phyloP scores from a whole-genome alignment of 2,329 filamentous ascomycete genomes.

The Alternaria solani region DNA sequence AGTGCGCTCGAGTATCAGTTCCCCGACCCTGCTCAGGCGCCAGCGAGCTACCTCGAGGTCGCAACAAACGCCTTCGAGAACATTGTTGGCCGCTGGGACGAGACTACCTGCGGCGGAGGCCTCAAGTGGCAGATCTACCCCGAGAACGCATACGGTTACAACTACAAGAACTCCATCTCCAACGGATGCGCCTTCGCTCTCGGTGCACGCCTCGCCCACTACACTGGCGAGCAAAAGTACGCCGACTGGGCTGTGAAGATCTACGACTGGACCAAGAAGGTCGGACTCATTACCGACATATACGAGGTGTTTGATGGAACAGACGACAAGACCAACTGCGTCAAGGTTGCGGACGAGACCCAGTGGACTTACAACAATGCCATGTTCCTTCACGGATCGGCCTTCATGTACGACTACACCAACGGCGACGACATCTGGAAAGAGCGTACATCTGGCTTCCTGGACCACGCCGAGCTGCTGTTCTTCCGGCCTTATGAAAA shows the following conservation, averaged over 20 bases:
- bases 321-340: slow-evolving; percentile 61
- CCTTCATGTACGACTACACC: slow-evolving; percentile 64
- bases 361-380: slow-evolving; percentile 68
- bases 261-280: slow-evolving; percentile 65
- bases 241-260: slow-evolving; percentile 70
- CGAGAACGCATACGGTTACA: slow-evolving; percentile 74
- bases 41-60: slow-evolving; percentile 67
- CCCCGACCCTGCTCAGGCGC: slow-evolving; percentile 62
- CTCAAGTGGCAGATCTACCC: slow-evolving; percentile 83
- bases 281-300: slow-evolving; percentile 60
- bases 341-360: slow-evolving; percentile 57
- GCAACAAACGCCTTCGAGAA: slow-evolving; percentile 76
- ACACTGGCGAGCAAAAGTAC: slow-evolving; percentile 67
- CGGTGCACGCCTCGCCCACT: slow-evolving; percentile 75
- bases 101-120: slow-evolving; percentile 71
- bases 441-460: slow-evolving; percentile 65
- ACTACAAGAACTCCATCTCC: slow-evolving; percentile 83
- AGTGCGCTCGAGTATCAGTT: slow-evolving; percentile 74
- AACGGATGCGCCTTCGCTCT: slow-evolving; percentile 88
- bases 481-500: slow-evolving; percentile 65
- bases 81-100: slow-evolving; percentile 75
- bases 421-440: slow-evolving; percentile 62
- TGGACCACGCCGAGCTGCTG: slow-evolving; percentile 55
- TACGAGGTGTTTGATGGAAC: slow-evolving; percentile 66
- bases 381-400: slow-evolving; percentile 63